Base-by-base conservation (phyloP, 148 eudicot species). In the Rheum nobile region DNA sequence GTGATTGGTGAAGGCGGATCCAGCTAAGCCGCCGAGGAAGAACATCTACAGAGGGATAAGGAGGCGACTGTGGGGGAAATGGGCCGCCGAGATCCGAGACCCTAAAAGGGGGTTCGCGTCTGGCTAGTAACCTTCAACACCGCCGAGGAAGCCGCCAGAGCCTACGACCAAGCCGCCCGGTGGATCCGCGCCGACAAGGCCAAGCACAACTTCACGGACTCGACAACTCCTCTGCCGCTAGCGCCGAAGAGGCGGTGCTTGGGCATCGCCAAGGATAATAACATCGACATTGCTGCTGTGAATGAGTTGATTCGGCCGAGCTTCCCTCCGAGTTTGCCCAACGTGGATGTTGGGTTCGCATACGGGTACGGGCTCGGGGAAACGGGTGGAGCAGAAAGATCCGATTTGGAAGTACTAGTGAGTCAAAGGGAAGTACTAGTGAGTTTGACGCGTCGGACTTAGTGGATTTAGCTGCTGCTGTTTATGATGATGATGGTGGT, bases 71-170 rank as follows among this genome's bases (percentile, higher is more conserved):
- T 93, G 98, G 98, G 98, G 98, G 2, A 93, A 91, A 80, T 93
- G 97, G 97, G 98, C 98, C 0, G 95, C 98, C 1, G 98, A 93
- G 75, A 93, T 93, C 61, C 90, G 98, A 0, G 98, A 93, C 77
- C 98, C 97, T 0, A 82, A 76, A 89, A 91, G 48, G 98, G 98
- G 0, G 85, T 77, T 57, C 83, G 98, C n/a, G 90, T 91, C 46
- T 93, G 98, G 97, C 95, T 93, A 39, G 97, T 97, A 8, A 91
- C 97, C 29, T 93, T 80, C 88, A 83, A 80, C 84, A 78, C 97
- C 2, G 80, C 92, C 1, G 95, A 91, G 75, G 88, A 86, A 69
- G 98, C 98, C 0, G 98, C 97, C 38, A 67, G 75, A 22, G 95
- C 97, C 61, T 93, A 91, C 73, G 98, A 93, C 28, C 81, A 70